Evolutionary conservation across 306 rosid species (phyloP), one percentile per base, ranked within the genome.

Genomic region (Abrus pulchellus): DNA sequence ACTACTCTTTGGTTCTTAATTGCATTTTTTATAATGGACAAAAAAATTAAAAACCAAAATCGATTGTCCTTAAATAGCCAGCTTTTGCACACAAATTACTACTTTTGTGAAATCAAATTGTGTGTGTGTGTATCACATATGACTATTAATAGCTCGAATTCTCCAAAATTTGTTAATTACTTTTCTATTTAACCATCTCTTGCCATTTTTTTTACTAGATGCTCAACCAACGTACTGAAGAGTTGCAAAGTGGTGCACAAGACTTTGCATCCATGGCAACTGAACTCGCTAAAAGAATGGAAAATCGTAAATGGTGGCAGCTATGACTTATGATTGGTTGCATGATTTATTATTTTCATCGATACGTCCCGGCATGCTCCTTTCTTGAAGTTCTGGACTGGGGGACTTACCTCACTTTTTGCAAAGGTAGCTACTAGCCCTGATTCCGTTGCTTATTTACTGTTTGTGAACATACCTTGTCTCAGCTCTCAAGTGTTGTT

Each of bases 241-340:
- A 94, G 83, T 80, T 94, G 82, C 78, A 82, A 80, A 84, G 36
- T 82, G 97, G 97, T 54, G 92, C 97, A 3, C 84, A 92, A 86
- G 84, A 91, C 86, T 94, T 94, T 48, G 94, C 97, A 85, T 87
- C 94, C 32, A 79, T 90, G 97, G 97, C 97, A 52, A 80, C 70
- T 55, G 95, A 94, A 84, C 90, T 92, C 10, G 90, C 92, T 56
- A 90, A 89, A 83, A 87, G 83, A 78, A 88, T 92, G 94, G 97
- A 92, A 88, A 91, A 86, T 84, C 94, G 94, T 44, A 92, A 94
- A 87, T 92, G 98, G 98, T 94, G 98, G 97, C 93, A 94, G 57
- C 61, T 92, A 78, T 92, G 82, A 80, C 13, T 65, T 92, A 78
- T 92, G 82, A 80, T 20, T 20, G 54, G 69, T 49, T 80, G 84